Conservation (phyloP, 225 moss, liverwort and hornwort genomes). For the Straminergon stramineum region DNA sequence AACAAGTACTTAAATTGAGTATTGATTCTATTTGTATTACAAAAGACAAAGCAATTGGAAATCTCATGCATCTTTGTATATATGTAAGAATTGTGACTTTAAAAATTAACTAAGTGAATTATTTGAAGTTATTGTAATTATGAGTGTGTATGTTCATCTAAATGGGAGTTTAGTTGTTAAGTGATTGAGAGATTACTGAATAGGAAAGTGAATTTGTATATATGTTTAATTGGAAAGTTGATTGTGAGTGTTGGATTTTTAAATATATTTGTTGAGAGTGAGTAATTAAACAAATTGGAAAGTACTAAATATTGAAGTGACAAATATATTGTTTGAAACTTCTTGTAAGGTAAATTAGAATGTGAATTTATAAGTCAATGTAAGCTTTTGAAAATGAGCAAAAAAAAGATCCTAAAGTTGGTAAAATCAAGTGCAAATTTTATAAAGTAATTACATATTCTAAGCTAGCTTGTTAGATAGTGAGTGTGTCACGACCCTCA, state of each 20-base stretch:
- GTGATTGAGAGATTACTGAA: background rate
- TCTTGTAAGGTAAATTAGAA: no score
- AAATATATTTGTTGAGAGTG: no score
- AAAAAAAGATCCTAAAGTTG: no score
- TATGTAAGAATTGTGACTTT: background rate
- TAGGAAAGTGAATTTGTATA: background rate
- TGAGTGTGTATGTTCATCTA: background rate
- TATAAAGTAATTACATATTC: no score
- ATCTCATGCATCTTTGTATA: fast-evolving
- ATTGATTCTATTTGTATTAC: background rate
- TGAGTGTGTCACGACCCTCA: no score
- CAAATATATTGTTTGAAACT: no score
- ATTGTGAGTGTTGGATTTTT: no score
- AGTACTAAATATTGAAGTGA: no score
- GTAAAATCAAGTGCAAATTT: no score
- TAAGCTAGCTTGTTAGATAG: fast-evolving
- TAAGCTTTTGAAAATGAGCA: no score
- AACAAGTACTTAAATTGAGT: background rate
- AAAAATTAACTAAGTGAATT: background rate
- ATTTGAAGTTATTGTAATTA: background rate
- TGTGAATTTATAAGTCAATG: no score
- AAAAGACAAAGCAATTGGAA: background rate
- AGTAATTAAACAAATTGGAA: no score
- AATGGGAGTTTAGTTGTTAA: background rate
- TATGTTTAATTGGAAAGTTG: background rate